phyloP scores from a whole-genome alignment of 2,329 filamentous ascomycete genomes.

The Pseudogymnoascus sp. region DNA sequence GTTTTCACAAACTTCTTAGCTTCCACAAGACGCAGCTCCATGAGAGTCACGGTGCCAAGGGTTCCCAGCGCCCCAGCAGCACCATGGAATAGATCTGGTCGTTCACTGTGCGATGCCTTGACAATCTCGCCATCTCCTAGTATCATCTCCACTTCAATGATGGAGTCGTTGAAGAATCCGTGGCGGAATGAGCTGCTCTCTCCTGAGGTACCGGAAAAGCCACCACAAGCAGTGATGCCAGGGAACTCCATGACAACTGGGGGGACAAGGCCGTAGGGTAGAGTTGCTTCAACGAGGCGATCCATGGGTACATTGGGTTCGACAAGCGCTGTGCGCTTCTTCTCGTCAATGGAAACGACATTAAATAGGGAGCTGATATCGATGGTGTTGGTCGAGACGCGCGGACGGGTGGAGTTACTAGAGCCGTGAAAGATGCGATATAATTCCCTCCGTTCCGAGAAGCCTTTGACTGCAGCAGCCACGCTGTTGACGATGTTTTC shows the following conservation, averaged over 20 bases:
- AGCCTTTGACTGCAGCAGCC: conserved; percentile 33
- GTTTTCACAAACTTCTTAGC: conserved; percentile 46
- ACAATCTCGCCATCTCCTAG: conserved; percentile 47
- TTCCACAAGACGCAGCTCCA: conserved; percentile 47
- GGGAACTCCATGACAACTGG: conserved; percentile 62
- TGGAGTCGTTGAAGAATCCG: conserved; percentile 39
- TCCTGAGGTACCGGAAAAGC: conserved; percentile 55
- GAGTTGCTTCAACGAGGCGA: conserved; percentile 45
- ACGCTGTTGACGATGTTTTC: conserved; percentile 34
- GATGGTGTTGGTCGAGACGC: conserved; percentile 22
- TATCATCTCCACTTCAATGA: conserved; percentile 55
- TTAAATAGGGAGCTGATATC: conserved; percentile 40
- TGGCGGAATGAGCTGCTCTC: conserved; percentile 52
- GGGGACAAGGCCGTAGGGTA: conserved; percentile 45
- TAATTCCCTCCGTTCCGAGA: conserved; percentile 36
- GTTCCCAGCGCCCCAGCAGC: conserved; percentile 52
- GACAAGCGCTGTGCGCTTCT: conserved; percentile 40
- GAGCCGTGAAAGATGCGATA: conserved; percentile 49
- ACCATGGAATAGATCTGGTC: conserved; percentile 47
- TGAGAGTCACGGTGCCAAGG: conserved; percentile 48
- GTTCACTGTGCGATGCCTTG: conserved; percentile 37
- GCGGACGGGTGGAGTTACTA: conserved; percentile 38
- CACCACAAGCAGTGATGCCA: conserved; percentile 58
- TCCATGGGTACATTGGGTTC: conserved; percentile 65
- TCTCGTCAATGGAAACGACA: conserved; percentile 35